A percentile compares a stretch with the other conserved stretches of the same genome.
Conservation (phyloP, 208 protist genomes). For the Acanthamoeba castellanii region DNA sequence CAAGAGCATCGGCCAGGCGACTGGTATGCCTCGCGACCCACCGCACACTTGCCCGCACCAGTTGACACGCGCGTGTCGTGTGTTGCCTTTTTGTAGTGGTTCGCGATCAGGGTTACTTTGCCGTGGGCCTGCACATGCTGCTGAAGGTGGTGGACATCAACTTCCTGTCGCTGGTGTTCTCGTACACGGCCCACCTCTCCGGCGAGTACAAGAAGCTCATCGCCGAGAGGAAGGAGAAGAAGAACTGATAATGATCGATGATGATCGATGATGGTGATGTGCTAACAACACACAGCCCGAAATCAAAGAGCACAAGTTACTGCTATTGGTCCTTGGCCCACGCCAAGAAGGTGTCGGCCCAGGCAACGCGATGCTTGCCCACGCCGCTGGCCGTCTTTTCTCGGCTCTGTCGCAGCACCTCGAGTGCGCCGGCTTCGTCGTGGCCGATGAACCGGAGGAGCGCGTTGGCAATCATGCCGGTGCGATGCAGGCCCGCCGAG, state of each 20-base stretch:
- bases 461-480: constrained; percentile 52
- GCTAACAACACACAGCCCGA: no score
- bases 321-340: neutral
- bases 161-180: constrained; percentile 32
- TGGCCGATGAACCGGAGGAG: constrained; percentile 50
- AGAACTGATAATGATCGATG: neutral
- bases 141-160: constrained; percentile 50
- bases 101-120: constrained; percentile 52
- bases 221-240: constrained; percentile 49
- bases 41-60: neutral
- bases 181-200: constrained; percentile 11
- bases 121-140: constrained; percentile 63
- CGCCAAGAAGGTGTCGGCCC: constrained; percentile 9
- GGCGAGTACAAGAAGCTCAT: constrained; percentile 56
- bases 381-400: constrained; percentile 24
- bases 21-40: neutral
- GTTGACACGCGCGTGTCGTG: neutral
- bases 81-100: neutral
- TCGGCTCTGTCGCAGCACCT: constrained; percentile 23
- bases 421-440: neutral
- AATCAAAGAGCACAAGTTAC: no score
- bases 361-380: neutral
- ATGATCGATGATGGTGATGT: no score
- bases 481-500: constrained; percentile 21
- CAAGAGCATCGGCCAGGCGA: constrained; percentile 27